Base-by-base conservation (phyloP, 805 yeast species). In the Myxozyma geophila region DNA sequence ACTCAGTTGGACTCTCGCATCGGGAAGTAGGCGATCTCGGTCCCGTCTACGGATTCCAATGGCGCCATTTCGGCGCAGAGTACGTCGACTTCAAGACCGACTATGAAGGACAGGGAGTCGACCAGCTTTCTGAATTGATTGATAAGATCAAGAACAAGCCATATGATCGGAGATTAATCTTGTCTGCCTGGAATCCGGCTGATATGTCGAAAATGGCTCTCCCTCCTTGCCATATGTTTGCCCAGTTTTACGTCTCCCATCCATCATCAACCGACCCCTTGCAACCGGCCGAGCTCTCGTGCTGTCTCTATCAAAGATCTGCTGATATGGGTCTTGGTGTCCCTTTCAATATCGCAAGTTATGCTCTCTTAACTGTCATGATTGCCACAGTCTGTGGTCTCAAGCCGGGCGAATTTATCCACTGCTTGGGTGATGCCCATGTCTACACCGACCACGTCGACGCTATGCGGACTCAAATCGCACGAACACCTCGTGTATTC, bases 251-350 rank as follows among this genome's bases (percentile, higher is more conserved):
- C 74, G 99, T 95, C 46, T 89, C 83, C 71, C 89, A 89, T 78
- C 93, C 96, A 5, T 28, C 28, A 28, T 28, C n/a, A 74, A 77
- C 55, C 79, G 79, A 35, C 44, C 62, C 13, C 75, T 72, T 40
- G 47, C 73, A 73, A 33, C 85, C 77, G 70, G 96, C 96, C 23
- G 85, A 82, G 71, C 82, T 95, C 60, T 89, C 95, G 12, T 95
- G 99, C 75, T 83, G 88, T 63, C 80, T 95, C 79, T 95, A 95
- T 77, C 99, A 95, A 78, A 85, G 99, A 72, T 89, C 97, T n/a
- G 93, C 98, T 77, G 99, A 95, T 74, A 92, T 95, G 97, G 99
- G 99, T 0, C 83, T 95, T n/a, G 99, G 99, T 13, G 98, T 95
- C 23, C 99, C 99, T 0, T 95, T 95, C 77, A 95, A 95, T 74